Percentiles rank a stretch among this genome's conserved stretches.
phyloP scores from a whole-genome alignment of 2,329 filamentous ascomycete genomes.

The Monosporascus sp. region DNA sequence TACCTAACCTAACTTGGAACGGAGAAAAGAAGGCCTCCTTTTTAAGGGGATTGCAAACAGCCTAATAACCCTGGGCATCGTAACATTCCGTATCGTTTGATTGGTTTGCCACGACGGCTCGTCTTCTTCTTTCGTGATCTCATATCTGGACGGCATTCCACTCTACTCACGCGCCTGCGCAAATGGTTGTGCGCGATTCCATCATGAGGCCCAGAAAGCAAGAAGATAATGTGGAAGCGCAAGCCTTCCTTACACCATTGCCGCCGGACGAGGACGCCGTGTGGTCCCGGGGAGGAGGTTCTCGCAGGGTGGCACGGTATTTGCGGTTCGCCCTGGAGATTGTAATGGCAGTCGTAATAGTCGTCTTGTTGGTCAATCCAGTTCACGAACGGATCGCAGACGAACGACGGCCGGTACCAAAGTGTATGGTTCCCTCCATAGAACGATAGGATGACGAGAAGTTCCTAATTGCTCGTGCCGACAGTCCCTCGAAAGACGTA shows the following conservation, averaged over 20 bases:
- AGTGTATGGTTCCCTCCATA: slow-evolving; percentile 16
- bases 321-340: slow-evolving; percentile 24
- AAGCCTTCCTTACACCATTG: slow-evolving; percentile 21
- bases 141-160: neutral
- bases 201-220: slow-evolving; percentile 16
- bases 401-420: slow-evolving; percentile 24
- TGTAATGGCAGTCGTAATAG: slow-evolving; percentile 23
- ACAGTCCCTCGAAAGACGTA: slow-evolving; percentile 30
- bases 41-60: slow-evolving; percentile 14
- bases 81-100: neutral
- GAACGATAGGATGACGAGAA: too few relatives aligned
- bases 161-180: neutral
- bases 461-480: slow-evolving; percentile 4
- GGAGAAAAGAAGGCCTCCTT: slow-evolving; percentile 10
- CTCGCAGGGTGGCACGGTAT: slow-evolving; percentile 12
- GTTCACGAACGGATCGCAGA: slow-evolving; percentile 10
- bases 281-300: slow-evolving; percentile 8
- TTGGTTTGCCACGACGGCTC: neutral
- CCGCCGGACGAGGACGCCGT: slow-evolving; percentile 5
- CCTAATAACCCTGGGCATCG: slow-evolving; percentile 6
- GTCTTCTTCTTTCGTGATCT: neutral
- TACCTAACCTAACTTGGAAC: slow-evolving; percentile 14
- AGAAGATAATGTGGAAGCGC: slow-evolving; percentile 21
- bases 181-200: neutral
- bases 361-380: slow-evolving; percentile 15